These are phyloP conservation scores for Candida orba DNA, from an alignment of 805 yeast genomes.

Conservation along the genomic window DNA sequence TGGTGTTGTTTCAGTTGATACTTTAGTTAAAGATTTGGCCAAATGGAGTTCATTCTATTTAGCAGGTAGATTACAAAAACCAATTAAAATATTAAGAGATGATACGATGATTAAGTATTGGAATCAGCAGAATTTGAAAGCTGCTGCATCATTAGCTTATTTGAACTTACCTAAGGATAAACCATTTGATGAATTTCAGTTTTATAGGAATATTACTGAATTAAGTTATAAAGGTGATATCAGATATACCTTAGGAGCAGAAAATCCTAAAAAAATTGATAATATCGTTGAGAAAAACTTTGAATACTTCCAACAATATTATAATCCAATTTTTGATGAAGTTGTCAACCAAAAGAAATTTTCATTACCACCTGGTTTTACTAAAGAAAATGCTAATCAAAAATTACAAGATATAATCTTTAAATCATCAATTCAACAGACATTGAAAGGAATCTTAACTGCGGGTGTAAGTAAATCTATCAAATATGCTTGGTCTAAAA, in stretches of 20 bases:
- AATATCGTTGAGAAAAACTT: slow-evolving; percentile 82
- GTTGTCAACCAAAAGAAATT: slow-evolving; percentile 27
- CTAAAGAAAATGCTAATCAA: slow-evolving; percentile 27
- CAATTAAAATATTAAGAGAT: slow-evolving; percentile 69
- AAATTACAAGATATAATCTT: slow-evolving; percentile 49
- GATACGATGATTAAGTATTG: slow-evolving; percentile 55
- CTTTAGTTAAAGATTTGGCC: slow-evolving; percentile 59
- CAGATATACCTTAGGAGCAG: slow-evolving; percentile 80
- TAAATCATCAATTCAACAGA: slow-evolving; percentile 67
- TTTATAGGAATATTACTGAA: slow-evolving; percentile 71
- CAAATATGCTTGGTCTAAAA: slow-evolving; percentile 72
- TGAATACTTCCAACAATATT: slow-evolving; percentile 59
- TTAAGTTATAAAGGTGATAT: slow-evolving; percentile 88
- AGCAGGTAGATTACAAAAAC: slow-evolving; percentile 92
- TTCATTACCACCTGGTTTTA: slow-evolving; percentile 32
- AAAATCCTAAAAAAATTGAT: slow-evolving; percentile 79
- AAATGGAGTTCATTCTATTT: slow-evolving; percentile 82
- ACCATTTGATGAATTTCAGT: slow-evolving; percentile 48
- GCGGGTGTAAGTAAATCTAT: slow-evolving; percentile 74
- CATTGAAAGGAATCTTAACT: slow-evolving; percentile 75
- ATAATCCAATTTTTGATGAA: slow-evolving; percentile 49
- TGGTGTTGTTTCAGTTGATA: slow-evolving; percentile 69
- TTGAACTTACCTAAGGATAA: slow-evolving; percentile 27
- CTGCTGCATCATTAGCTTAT: slow-evolving; percentile 62
- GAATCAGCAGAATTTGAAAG: slow-evolving; percentile 69